Evolutionary conservation across 192 early-diverging fungal species (phyloP).

Genomic region (Coemansia asiatica): DNA sequence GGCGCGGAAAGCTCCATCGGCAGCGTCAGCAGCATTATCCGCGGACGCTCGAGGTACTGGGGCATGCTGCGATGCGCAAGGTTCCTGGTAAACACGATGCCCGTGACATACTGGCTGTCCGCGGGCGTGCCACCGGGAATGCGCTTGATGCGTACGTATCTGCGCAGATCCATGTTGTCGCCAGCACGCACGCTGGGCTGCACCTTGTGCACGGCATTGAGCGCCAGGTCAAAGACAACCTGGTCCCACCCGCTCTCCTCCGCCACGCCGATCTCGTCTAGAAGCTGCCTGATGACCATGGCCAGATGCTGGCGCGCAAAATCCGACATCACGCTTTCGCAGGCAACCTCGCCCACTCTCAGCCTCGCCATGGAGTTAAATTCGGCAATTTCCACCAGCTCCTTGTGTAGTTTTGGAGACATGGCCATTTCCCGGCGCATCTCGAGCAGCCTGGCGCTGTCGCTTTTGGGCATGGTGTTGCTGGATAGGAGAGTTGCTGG

Average conservation of each 20-base stretch:
- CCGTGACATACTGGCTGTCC: slow-evolving; percentile 83
- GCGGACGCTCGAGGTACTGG: slow-evolving; percentile 62
- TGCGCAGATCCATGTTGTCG: slow-evolving; percentile 84
- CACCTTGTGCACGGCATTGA: slow-evolving; percentile 35
- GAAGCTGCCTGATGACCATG: slow-evolving; percentile 67
- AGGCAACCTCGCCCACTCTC: slow-evolving; percentile 35
- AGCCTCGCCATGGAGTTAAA: slow-evolving; percentile 30
- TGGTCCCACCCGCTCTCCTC: slow-evolving; percentile 42
- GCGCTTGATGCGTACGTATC: slow-evolving; percentile 94
- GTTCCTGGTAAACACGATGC: slow-evolving; percentile 92
- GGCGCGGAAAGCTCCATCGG: slow-evolving; percentile 79
- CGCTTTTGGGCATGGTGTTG: background rate
- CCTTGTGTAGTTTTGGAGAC: slow-evolving; percentile 10
- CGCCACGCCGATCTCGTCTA: slow-evolving; percentile 63
- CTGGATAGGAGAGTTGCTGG: slow-evolving; percentile 14
- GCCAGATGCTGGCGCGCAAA: slow-evolving; percentile 65
- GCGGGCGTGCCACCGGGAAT: slow-evolving; percentile 80
- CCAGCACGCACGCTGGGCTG: slow-evolving; percentile 66
- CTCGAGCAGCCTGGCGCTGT: slow-evolving; percentile 7
- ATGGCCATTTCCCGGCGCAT: slow-evolving; percentile 3
- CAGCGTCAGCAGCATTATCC: slow-evolving; percentile 84
- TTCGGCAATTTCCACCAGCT: slow-evolving; percentile 33
- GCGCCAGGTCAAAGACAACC: slow-evolving; percentile 30
- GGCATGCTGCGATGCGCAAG: slow-evolving; percentile 91
- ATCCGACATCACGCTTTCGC: slow-evolving; percentile 19